Evolutionary conservation across 2,329 filamentous ascomycete genomes (phyloP), one percentile per base, ranked within the genome.

Genomic region (Penicillium sp.): DNA sequence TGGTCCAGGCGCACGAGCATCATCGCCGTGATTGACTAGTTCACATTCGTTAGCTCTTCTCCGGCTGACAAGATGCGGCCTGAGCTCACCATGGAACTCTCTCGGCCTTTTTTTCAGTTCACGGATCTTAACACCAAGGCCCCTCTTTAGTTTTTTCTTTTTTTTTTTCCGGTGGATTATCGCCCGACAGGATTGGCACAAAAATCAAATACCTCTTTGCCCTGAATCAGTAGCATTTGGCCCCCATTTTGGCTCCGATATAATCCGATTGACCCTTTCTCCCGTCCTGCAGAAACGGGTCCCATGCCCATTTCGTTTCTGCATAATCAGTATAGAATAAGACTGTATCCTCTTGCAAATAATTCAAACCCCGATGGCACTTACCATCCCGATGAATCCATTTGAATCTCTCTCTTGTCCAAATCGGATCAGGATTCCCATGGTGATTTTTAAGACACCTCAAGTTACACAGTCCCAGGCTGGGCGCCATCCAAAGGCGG

Each of bases 391-490:
- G 19, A 42, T 42, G 10, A 42, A 8, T 48, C 27, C 26, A 10
- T n/a, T 13, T 2, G 33, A 33, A 33, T 48, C 19, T n/a, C 29
- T 14, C 19, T 47, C 27, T 27, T 11, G 35, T 33, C 16, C 33
- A 39, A n/a, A 39, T 42, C 27, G 9, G 33, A 35, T 37, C n/a
- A 29, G 42, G 35, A 42, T 50, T 39, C 22, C 39, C 31, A 48
- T 21, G 45, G 48, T 27, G 52, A 33, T 49, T 35, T 65, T 56
- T 55, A 54, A 64, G 63, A 61, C 64, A 55, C 27, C 26, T 59
- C 55, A 58, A 62, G 64, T 66, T 62, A 66, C 64, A 65, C 62
- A 49, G 52, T 54, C 24, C 53, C 52, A 62, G 50, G 49, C 55
- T 53, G 44, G 47, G 31, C 35, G 21, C 45, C 33, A 56, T 55